A percentile compares a stretch with the other conserved stretches of the same genome.
Conservation (phyloP, 768 basidiomycete genomes). For the Boletellus emodensis region DNA sequence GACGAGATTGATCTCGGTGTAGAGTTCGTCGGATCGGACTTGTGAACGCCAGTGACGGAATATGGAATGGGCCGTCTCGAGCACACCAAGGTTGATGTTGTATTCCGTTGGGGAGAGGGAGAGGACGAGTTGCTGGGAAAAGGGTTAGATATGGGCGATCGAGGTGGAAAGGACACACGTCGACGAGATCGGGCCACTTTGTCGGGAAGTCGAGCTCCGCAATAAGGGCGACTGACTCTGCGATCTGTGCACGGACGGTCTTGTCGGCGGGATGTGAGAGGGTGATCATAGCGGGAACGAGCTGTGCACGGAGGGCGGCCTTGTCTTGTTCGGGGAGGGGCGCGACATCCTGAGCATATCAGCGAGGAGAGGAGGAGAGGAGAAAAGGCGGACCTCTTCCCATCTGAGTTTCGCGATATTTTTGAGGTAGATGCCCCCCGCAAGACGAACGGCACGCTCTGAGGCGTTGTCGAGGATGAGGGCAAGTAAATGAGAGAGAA, state of each 20-base stretch:
- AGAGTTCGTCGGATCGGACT: slow-evolving; percentile 83
- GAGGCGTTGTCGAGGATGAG: slow-evolving; percentile 68
- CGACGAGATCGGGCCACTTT: slow-evolving; percentile 84
- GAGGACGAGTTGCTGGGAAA: slow-evolving; percentile 74
- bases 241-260: slow-evolving; percentile 75
- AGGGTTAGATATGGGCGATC: slow-evolving; percentile 13
- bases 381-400: slow-evolving; percentile 63
- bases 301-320: slow-evolving; percentile 60
- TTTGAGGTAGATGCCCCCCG: slow-evolving; percentile 89
- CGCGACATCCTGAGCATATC: slow-evolving; percentile 54
- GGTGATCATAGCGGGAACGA: slow-evolving; percentile 90
- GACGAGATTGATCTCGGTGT: slow-evolving; percentile 88
- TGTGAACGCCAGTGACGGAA: slow-evolving; percentile 91
- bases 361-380: neutral
- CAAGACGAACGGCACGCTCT: slow-evolving; percentile 70
- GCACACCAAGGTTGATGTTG: slow-evolving; percentile 81
- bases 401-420: slow-evolving; percentile 84
- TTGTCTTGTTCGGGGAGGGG: slow-evolving; percentile 74
- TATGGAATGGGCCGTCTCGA: slow-evolving; percentile 94
- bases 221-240: slow-evolving; percentile 89
- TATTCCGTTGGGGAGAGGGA: slow-evolving; percentile 81
- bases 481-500: slow-evolving; percentile 71
- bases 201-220: slow-evolving; percentile 89
- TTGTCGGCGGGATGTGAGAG: slow-evolving; percentile 74
- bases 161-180: slow-evolving; percentile 52